These are phyloP conservation scores for Phylloboletellus chloephorus DNA, from an alignment of 1,284 basidiomycete species.

Conservation along the genomic window DNA sequence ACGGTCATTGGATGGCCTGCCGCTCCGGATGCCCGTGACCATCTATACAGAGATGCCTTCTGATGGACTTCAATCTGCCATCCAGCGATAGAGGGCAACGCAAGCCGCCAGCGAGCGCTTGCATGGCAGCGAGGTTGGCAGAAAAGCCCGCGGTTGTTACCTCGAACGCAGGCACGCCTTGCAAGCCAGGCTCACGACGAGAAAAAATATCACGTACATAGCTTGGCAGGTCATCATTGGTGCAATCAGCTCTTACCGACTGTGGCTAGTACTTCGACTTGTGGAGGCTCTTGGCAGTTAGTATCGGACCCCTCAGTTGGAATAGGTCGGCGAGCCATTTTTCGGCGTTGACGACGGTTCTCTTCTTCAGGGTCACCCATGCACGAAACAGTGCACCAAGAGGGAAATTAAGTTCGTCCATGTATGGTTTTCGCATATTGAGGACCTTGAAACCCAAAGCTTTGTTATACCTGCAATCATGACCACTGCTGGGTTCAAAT, in stretches of 20 bases:
- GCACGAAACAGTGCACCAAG: neutral
- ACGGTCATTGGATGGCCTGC: slow-evolving; percentile 12
- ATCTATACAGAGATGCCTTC: slow-evolving; percentile 7
- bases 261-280: neutral
- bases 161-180: neutral
- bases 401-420: slow-evolving; percentile 7
- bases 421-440: neutral
- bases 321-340: neutral
- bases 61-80: slow-evolving; percentile 9
- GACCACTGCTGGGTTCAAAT: too few species aligned
- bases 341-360: too few species aligned
- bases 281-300: neutral
- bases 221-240: neutral
- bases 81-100: slow-evolving; percentile 9
- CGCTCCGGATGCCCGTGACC: slow-evolving; percentile 9
- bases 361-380: too few species aligned
- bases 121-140: neutral
- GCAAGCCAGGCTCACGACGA: neutral
- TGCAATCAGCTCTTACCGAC: neutral
- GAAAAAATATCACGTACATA: neutral
- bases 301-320: neutral
- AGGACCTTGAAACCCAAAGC: neutral
- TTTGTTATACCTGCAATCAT: slow-evolving; percentile 7
- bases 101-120: neutral
- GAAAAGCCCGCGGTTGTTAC: neutral